Evolutionary conservation across 345 rosid species (phyloP).

Genomic region (Gossypium thurberi): DNA sequence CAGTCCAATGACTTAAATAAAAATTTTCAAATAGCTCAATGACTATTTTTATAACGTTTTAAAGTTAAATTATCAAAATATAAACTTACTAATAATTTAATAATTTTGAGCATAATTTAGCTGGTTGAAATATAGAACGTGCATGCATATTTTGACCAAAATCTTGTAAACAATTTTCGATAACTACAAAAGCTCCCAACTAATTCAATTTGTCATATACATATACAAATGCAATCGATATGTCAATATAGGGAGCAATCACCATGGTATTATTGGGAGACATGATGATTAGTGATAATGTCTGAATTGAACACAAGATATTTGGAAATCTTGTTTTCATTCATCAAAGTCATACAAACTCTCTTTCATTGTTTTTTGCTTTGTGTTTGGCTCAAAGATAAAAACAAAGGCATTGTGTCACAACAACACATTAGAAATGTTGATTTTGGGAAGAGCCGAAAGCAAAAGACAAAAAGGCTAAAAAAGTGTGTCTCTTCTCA

Average conservation of each 20-base stretch:
- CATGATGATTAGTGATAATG: background rate
- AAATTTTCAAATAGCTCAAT: fast-evolving
- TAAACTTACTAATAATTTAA: no score
- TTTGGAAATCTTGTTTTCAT: background rate
- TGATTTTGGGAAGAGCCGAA: background rate
- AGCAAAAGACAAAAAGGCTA: background rate
- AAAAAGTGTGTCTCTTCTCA: background rate
- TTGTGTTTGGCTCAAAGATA: background rate
- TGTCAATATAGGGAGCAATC: no score
- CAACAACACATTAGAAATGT: background rate
- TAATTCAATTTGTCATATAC: no score
- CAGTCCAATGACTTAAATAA: no score
- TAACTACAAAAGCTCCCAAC: no score
- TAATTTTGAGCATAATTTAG: no score
- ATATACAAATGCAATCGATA: no score
- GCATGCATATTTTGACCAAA: no score
- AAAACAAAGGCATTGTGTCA: background rate
- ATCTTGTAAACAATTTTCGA: no score
- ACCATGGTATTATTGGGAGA: background rate
- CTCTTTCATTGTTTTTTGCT: background rate
- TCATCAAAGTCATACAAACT: background rate
- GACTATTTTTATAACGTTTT: no score
- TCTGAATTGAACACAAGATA: background rate
- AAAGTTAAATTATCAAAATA: no score
- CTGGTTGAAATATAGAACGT: no score